phyloP scores from a whole-genome alignment of 176 grass and related monocot genomes.

The Saccharum spontaneum region DNA sequence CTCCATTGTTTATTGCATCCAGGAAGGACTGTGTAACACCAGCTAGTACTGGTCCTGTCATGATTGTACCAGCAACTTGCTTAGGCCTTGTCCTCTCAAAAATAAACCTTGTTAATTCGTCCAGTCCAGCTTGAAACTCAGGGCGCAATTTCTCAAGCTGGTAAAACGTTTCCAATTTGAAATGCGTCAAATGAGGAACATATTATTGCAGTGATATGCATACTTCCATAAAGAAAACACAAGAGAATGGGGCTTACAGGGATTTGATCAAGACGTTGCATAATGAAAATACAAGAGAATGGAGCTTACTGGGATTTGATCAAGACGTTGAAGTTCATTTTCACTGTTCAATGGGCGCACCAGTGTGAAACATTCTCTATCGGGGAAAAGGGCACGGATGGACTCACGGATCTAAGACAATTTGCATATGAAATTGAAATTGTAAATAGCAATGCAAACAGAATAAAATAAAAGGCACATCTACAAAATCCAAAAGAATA shows the following conservation, averaged over 20 bases:
- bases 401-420: constrained; percentile 77
- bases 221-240: not conserved
- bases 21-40: constrained; percentile 93
- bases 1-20: constrained; percentile 93
- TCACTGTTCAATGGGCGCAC: constrained; percentile 90
- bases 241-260: constrained; percentile 45
- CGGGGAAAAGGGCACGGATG: constrained; percentile 86
- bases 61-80: constrained; percentile 74
- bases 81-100: constrained; percentile 93
- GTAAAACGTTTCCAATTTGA: constrained; percentile 37
- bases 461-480: not conserved
- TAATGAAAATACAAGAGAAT: not conserved
- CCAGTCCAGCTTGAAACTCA: constrained; percentile 76
- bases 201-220: not conserved
- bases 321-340: constrained; percentile 87
- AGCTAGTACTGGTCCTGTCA: constrained; percentile 94
- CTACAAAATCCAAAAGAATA: constrained; percentile 20
- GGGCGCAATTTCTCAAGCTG: constrained; percentile 67
- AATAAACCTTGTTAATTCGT: constrained; percentile 83
- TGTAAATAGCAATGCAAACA: constrained; percentile 30
- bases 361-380: constrained; percentile 91
- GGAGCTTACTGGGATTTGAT: constrained; percentile 78
- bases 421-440: constrained; percentile 26
- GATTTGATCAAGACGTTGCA: constrained; percentile 79
- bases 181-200: constrained; percentile 13